Evolutionary conservation across 2,329 filamentous ascomycete species (phyloP).

Genomic region (Ascochyta clinopodiicola): DNA sequence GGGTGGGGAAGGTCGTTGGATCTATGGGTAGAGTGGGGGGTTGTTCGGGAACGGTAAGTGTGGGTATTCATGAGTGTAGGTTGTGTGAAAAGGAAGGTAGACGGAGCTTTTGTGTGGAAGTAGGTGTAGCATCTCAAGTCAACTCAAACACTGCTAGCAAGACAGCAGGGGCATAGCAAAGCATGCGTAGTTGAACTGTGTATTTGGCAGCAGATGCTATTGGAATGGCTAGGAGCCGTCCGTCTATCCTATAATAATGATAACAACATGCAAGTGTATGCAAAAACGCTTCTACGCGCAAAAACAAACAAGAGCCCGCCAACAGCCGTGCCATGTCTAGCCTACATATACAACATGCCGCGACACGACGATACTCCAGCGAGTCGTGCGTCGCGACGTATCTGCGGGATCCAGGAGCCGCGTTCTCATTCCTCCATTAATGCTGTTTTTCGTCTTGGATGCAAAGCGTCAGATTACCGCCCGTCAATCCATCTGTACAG

Average conservation of each 20-base stretch:
- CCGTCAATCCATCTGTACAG: constrained; percentile 5
- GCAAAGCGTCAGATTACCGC: constrained; percentile 11
- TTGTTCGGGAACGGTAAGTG: too few species aligned
- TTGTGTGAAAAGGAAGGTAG: too few species aligned
- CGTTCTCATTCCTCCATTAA: not conserved
- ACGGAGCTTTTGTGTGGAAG: too few species aligned
- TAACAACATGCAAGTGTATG: constrained; percentile 9
- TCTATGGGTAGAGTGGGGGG: too few species aligned
- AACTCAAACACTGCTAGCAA: too few species aligned
- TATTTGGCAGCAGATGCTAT: too few species aligned
- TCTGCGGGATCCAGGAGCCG: too few species aligned
- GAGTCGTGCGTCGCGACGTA: not conserved
- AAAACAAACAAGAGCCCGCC: not conserved
- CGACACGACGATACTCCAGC: constrained; percentile 6
- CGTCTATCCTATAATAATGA: constrained; percentile 4
- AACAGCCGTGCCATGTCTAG: not conserved
- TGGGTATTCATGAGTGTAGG: too few species aligned
- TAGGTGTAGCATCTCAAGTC: too few species aligned
- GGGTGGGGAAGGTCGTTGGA: too few species aligned
- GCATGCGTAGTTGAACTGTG: too few species aligned
- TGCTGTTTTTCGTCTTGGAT: not conserved
- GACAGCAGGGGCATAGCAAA: too few species aligned
- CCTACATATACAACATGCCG: constrained; percentile 6
- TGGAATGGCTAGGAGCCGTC: not conserved
- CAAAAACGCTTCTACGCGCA: constrained; percentile 13